Base-by-base conservation (phyloP, 805 yeast genomes). In the Ogataea methylovora region DNA sequence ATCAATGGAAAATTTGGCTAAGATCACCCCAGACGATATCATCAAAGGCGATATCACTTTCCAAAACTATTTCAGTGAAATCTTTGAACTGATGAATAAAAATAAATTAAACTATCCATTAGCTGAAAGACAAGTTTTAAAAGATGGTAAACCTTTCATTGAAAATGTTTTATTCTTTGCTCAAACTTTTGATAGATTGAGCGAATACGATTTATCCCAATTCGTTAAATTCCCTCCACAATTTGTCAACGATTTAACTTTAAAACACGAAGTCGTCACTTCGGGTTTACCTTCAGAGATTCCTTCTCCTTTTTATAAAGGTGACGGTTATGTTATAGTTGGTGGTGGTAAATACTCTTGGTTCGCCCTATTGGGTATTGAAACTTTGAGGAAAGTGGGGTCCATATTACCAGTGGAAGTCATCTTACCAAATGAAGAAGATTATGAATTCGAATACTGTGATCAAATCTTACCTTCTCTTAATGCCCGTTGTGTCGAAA, bases 271-370 rank as follows among this genome's bases (percentile, higher is more conserved):
- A 18, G 40, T 43, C 12, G 56, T 58, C 7, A 53, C 56, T 27
- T 39, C 32, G 11, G 49, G 49, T 19, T 42, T 59, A 24, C 62
- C 63, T 9, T 35, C 44, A 17, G 33, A 42, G 11, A 37, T 34
- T 9, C 60, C 62, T 4, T 32, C 41, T 12, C 23, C 21, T 12
- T 54, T 56, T 29, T 58, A 56, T 38, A 36, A 39, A 5, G 63
- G 63, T 22, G 43, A 48, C 33, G 64, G 90, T 73, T 19, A 76
- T 67, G 80, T 81, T 1, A 73, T 73, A 47, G 87, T 84, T 20
- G 94, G 90, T 24, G 94, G 94, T 28, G 92, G 88, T 3, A 72
- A 71, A 45, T 82, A 76, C 56, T 76, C 83, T 41, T 79, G 90
- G 70, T 65, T 80, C 46, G 74, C 85, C 4, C 58, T 82, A 26